Percentiles rank a stretch among this genome's conserved stretches.
Evolutionary conservation across 2,329 filamentous ascomycete genomes (phyloP).

Genomic region (Aspergillus oerlinghausenensis): DNA sequence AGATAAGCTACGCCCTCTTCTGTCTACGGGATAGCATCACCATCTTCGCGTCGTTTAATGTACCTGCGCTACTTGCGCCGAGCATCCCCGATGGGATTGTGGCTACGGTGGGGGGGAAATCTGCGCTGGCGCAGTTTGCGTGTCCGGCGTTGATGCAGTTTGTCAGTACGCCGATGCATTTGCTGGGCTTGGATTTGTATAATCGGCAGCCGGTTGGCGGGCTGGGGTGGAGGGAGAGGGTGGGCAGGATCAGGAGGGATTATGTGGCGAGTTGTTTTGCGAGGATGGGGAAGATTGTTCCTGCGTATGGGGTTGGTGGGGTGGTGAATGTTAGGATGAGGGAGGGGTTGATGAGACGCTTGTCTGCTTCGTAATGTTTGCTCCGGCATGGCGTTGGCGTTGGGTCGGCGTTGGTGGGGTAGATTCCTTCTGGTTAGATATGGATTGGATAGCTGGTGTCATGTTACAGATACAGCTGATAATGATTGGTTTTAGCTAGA

Average conservation of each 20-base stretch:
- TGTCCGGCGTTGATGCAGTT: constrained; percentile 77
- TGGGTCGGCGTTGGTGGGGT: neutral
- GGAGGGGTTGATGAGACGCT: constrained; percentile 58
- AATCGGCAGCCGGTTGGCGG: constrained; percentile 55
- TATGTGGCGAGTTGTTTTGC: constrained; percentile 71
- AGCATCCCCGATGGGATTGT: constrained; percentile 54
- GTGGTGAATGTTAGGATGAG: constrained; percentile 76
- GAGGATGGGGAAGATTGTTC: constrained; percentile 77
- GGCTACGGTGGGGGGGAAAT: constrained; percentile 42
- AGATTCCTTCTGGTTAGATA: too few species aligned
- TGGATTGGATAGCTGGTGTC: too few species aligned
- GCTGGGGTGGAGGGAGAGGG: constrained; percentile 56
- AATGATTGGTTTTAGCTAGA: neutral
- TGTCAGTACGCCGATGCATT: constrained; percentile 74
- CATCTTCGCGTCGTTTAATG: constrained; percentile 88
- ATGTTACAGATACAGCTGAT: neutral
- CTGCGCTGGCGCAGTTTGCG: constrained; percentile 69
- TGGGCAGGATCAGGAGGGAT: constrained; percentile 63
- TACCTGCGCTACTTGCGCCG: constrained; percentile 74
- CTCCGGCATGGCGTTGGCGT: neutral
- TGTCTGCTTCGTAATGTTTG: constrained; percentile 39
- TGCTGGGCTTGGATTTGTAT: constrained; percentile 81
- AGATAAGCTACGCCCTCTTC: constrained; percentile 72
- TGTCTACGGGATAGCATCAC: constrained; percentile 78
- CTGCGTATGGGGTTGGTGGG: constrained; percentile 82